These are phyloP conservation scores for Aspergillus sp. DNA, from an alignment of 2,329 filamentous ascomycete species.

Conservation along the genomic window DNA sequence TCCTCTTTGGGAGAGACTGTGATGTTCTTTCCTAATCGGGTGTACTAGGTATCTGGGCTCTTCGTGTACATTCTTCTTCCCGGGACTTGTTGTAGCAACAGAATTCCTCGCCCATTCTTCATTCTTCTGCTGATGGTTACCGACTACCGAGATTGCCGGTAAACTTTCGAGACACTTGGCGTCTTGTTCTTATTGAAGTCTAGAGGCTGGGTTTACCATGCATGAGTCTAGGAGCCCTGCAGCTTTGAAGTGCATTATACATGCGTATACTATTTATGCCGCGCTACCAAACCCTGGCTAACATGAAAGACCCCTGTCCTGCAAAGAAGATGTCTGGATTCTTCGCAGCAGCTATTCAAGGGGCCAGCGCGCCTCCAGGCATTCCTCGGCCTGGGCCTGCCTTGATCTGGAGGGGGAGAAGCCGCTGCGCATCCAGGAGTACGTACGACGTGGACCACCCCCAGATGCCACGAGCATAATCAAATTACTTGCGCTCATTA, in stretches of 20 bases:
- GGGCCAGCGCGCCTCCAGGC: not conserved
- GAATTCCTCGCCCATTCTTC: slow-evolving; percentile 9
- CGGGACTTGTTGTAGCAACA: slow-evolving; percentile 11
- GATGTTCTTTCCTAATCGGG: not conserved
- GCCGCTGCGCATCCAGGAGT: not conserved
- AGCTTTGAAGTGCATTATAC: not conserved
- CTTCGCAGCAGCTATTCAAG: not conserved
- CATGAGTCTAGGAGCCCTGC: not conserved
- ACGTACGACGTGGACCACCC: not conserved
- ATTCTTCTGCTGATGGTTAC: not conserved
- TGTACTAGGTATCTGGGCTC: not conserved
- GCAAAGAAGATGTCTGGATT: not conserved
- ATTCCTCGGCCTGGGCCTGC: slow-evolving; percentile 6
- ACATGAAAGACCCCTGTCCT: not conserved
- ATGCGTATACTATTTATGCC: not conserved
- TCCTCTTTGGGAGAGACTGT: not conserved
- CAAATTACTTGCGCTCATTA: not conserved
- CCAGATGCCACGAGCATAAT: not conserved
- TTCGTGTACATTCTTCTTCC: not conserved
- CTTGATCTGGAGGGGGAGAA: not conserved
- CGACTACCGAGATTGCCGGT: not conserved
- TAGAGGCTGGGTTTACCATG: not conserved
- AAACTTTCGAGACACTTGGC: not conserved
- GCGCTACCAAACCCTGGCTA: not conserved
- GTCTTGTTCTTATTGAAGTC: not conserved